Evolutionary conservation across 2,329 filamentous ascomycete species (phyloP).

Genomic region (Colletotrichum scovillei): DNA sequence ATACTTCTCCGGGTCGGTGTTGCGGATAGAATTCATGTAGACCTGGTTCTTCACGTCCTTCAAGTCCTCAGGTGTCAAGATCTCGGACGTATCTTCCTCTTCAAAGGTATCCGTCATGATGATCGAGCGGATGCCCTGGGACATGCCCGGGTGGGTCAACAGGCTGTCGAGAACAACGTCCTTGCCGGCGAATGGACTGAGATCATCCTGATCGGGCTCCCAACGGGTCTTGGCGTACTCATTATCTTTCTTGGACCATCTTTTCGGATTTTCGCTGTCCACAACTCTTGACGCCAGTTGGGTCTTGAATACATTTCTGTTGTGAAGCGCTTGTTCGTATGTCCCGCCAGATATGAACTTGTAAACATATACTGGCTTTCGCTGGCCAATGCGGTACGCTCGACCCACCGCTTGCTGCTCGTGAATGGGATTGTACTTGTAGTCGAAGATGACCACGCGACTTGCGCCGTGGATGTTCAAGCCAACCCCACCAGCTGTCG

Average conservation of each 20-base stretch:
- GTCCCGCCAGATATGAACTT: constrained; percentile 83
- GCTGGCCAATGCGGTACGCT: constrained; percentile 87
- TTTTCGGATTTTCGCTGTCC: constrained; percentile 82
- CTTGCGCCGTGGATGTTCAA: constrained; percentile 88
- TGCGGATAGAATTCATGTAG: constrained; percentile 46
- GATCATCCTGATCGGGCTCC: constrained; percentile 60
- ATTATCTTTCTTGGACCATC: constrained; percentile 63
- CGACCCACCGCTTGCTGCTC: constrained; percentile 91
- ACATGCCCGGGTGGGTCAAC: constrained; percentile 48
- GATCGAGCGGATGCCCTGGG: constrained; percentile 63
- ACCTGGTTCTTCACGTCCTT: constrained; percentile 61
- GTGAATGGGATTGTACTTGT: constrained; percentile 80
- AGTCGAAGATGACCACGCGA: constrained; percentile 88
- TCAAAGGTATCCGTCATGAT: constrained; percentile 79
- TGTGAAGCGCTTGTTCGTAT: constrained; percentile 80
- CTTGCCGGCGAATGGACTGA: constrained; percentile 66
- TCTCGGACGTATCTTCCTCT: constrained; percentile 71
- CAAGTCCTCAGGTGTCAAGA: constrained; percentile 70
- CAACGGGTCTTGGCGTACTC: constrained; percentile 60
- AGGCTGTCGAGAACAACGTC: constrained; percentile 70
- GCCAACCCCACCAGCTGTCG: constrained; percentile 82
- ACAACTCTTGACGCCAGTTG: constrained; percentile 84
- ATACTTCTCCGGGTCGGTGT: constrained; percentile 47
- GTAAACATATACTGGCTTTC: constrained; percentile 86
- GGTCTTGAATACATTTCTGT: constrained; percentile 83